Conservation (phyloP, 176 grass and related monocot genomes). For the Thinopyrum elongatum region DNA sequence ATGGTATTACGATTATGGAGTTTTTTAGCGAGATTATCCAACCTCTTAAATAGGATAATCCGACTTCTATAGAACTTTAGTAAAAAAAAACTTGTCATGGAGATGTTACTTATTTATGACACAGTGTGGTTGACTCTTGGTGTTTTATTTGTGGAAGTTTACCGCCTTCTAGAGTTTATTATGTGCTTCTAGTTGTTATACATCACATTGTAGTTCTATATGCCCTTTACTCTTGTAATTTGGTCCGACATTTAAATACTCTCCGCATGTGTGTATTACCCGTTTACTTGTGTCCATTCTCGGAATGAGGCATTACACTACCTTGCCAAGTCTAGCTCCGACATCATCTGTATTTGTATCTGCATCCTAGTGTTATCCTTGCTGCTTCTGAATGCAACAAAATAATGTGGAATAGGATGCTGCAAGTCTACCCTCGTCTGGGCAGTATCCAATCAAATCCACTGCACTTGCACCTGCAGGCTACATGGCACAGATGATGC, state of each 20-base stretch:
- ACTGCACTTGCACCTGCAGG: neutral
- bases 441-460: neutral
- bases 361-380: neutral
- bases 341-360: no score
- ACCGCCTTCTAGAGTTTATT: neutral
- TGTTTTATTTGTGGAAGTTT: neutral
- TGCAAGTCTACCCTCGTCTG: neutral
- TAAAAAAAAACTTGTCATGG: neutral
- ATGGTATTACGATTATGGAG: neutral
- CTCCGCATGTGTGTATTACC: neutral
- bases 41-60: neutral
- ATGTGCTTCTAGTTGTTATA: neutral
- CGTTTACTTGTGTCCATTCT: neutral
- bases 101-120: neutral
- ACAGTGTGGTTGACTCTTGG: neutral
- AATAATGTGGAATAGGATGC: neutral
- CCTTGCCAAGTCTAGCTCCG: neutral
- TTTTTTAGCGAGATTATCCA: neutral
- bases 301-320: neutral
- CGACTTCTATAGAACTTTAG: neutral
- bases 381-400: neutral
- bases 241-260: neutral
- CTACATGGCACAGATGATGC: neutral
- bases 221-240: neutral
- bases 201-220: no score